Evolutionary conservation across 495 filamentous ascomycete species (phyloP), one percentile per base, ranked within the genome.

Genomic region (Astrothelium macrocarpum): DNA sequence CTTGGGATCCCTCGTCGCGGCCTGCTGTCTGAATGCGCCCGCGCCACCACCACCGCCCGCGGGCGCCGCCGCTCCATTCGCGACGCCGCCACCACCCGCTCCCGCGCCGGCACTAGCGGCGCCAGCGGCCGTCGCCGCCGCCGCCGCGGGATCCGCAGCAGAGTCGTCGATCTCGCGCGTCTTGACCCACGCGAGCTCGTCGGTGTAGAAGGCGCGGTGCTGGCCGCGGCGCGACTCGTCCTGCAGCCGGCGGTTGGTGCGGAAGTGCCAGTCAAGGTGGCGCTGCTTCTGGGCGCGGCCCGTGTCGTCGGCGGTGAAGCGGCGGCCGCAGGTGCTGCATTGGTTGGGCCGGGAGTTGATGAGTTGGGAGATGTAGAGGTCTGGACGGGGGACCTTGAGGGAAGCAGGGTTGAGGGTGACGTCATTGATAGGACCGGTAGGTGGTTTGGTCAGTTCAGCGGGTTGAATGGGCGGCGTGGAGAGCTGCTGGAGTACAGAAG

Each of bases 231-330:
- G 89, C 66, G 87, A 84, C 43, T 84, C 84, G 45, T 97, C 93
- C 5, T 84, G 83, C 78, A 94, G 87, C 28, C 92, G 88, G 72
- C 90, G 89, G 71, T 96, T 93, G 1, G 93, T 93, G 32, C 86
- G 83, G 78, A 98, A 98, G 73, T 98, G 94, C 94, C 93, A 97
- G 73, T 98, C 94, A 74, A 97, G 81, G 76, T 98, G 94, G 1
- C 88, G 84, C n/a, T 87, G 87, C 75, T 97, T 97, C 76, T 86
- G 86, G 70, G 84, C 82, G 65, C 84, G 88, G 31, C 91, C 93
- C 66, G 90, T 83, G 53, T 89, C 87, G 28, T 86, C 87, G 25
- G 83, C 79, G 34, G 79, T 78, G 71, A 97, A 98, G 3, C 94
- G 87, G 36, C 90, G 85, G 59, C 92, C 94, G 77, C 94, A 98